Percentiles rank a stretch among this genome's conserved stretches.
These are phyloP conservation scores for Castanospermum australe DNA, from an alignment of 306 rosid species.

Conservation along the genomic window DNA sequence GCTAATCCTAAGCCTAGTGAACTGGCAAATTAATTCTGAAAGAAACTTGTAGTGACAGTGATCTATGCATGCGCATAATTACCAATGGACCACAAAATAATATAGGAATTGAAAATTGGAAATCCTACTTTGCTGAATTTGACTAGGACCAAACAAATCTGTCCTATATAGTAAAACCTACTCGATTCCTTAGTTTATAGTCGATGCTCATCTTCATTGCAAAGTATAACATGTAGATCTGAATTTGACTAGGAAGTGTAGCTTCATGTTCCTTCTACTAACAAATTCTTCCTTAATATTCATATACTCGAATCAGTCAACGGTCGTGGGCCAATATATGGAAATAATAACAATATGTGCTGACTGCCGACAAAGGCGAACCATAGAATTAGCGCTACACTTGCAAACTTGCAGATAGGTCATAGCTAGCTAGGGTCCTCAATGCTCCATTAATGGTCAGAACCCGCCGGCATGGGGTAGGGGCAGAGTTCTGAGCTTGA, in stretches of 20 bases:
- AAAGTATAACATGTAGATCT: background rate
- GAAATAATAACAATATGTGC: background rate
- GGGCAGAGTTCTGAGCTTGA: background rate
- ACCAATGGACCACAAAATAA: background rate
- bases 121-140: background rate
- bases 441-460: background rate
- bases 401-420: background rate
- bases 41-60: background rate
- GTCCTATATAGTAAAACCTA: constrained; percentile 11
- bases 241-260: background rate
- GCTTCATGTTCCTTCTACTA: background rate
- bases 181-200: constrained; percentile 14
- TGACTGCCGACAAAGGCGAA: background rate
- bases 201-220: background rate
- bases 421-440: background rate
- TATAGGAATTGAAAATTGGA: background rate
- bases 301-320: background rate
- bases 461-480: background rate
- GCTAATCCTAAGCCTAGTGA: background rate
- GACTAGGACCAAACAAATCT: constrained; percentile 35
- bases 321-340: background rate
- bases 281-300: background rate
- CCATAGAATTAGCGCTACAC: background rate
- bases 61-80: background rate
- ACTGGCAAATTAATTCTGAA: background rate